Evolutionary conservation across 2,329 filamentous ascomycete species (phyloP), one percentile per base, ranked within the genome.

Genomic region (Microsporum canis): DNA sequence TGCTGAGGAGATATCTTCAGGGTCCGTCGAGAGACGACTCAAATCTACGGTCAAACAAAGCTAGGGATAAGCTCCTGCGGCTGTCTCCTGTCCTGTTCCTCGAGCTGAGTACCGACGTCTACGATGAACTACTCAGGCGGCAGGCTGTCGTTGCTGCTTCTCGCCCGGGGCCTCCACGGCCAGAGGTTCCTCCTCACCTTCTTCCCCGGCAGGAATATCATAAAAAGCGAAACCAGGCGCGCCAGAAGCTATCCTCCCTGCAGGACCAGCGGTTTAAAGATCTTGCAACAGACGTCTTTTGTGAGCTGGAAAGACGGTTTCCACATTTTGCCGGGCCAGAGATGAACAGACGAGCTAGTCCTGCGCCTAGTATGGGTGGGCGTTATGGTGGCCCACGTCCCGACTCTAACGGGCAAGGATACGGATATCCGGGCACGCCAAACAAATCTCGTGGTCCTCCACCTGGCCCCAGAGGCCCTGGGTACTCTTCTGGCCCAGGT

Each of bases 81-180:
- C 82, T 99, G 58, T 96, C 91, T 0, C 80, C 88, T 1, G 89
- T 95, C 33, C 94, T 99, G 74, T 97, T 99, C 74, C 90, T 95
- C 75, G 94, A 99, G 77, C 82, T 99, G 64, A 96, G 91, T 75
- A 97, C 92, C 62, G 94, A 99, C 76, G 92, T 99, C 45, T 97
- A 88, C 76, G 94, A 99, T 75, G 94, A 99, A 76, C 80, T 97
- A 66, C 81, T 95, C 67, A 87, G 94, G 63, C 85, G 94, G 65
- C 91, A 97, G 74, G 83, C 88, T 66, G 80, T 80, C 58, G 81
- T 81, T 55, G 59, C 62, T 39, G 56, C 53, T 23, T 77, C 77
- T 34, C 73, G 75, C 55, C 75, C 74, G 3, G 74, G 72, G 7
- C 73, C 75, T 14, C 72, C 74, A 38, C 74, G 73, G 12, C 65